A percentile compares a stretch with the other conserved stretches of the same genome.
phyloP scores from a whole-genome alignment of 1,284 basidiomycete species.

The Erythrobasidium hasegawianum region DNA sequence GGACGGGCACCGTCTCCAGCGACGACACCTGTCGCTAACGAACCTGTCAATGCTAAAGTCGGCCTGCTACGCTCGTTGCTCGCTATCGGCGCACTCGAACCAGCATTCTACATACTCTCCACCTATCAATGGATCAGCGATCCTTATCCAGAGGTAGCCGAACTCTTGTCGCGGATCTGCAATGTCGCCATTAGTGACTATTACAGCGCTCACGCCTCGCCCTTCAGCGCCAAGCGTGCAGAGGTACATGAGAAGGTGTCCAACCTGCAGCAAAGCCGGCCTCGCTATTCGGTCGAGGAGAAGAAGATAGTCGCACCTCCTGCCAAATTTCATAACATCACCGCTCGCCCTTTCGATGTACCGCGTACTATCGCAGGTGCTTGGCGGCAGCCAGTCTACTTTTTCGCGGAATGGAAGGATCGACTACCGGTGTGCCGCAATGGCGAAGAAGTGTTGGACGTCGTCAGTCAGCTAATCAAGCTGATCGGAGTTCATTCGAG shows the following conservation, averaged over 20 bases:
- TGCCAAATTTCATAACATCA: slow-evolving; percentile 2
- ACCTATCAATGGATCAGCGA: slow-evolving; percentile 83
- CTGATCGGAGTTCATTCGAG: slow-evolving; percentile 72
- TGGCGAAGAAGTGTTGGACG: slow-evolving; percentile 59
- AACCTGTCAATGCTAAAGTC: slow-evolving; percentile 68
- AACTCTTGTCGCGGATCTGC: slow-evolving; percentile 71
- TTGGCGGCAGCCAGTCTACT: slow-evolving; percentile 68
- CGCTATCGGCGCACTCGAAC: slow-evolving; percentile 73
- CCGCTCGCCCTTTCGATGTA: slow-evolving; percentile 19
- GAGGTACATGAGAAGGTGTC: slow-evolving; percentile 7
- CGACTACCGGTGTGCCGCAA: slow-evolving; percentile 63
- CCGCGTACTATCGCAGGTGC: slow-evolving; percentile 4
- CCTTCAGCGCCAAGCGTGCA: slow-evolving; percentile 12
- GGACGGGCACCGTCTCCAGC: slow-evolving; percentile 31
- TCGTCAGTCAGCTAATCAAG: slow-evolving; percentile 48
- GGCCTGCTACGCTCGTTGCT: slow-evolving; percentile 77
- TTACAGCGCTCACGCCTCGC: slow-evolving; percentile 11
- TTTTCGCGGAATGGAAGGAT: slow-evolving; percentile 77
- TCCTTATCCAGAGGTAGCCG: slow-evolving; percentile 74
- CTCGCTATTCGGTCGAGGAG: slow-evolving; percentile 21
- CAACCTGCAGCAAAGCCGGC: slow-evolving; percentile 6
- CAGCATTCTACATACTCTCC: slow-evolving; percentile 71
- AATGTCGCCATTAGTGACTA: slow-evolving; percentile 55
- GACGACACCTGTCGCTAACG: slow-evolving; percentile 33
- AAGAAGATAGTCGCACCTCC: slow-evolving; percentile 21